These are phyloP conservation scores for Aspergillus diversus DNA, from an alignment of 495 filamentous ascomycete genomes.

Conservation along the genomic window DNA sequence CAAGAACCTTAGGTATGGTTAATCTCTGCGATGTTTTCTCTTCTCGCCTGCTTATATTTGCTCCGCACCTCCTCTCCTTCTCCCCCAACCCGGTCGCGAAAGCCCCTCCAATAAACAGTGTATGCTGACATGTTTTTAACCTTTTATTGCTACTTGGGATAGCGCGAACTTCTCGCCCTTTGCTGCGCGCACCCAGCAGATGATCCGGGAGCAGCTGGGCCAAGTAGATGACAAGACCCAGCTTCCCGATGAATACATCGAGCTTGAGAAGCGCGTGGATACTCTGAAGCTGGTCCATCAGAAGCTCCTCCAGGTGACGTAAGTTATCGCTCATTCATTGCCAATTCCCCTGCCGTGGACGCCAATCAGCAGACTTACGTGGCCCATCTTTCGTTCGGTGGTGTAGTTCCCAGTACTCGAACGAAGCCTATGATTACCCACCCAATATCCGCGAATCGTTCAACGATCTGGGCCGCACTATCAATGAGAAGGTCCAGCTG, in stretches of 20 bases:
- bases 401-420: slow-evolving; percentile 85
- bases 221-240: slow-evolving; percentile 97
- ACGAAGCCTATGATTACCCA: slow-evolving; percentile 99
- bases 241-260: slow-evolving; percentile 94
- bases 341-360: background rate
- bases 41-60: slow-evolving; percentile 2
- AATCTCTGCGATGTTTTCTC: slow-evolving; percentile 2
- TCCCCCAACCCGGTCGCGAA: slow-evolving; percentile 8
- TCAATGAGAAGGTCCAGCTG: slow-evolving; percentile 91
- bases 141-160: slow-evolving; percentile 25
- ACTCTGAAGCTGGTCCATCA: slow-evolving; percentile 95
- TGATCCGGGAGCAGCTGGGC: slow-evolving; percentile 94
- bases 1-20: slow-evolving; percentile 69
- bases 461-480: slow-evolving; percentile 91
- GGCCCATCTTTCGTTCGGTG: background rate
- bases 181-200: slow-evolving; percentile 91
- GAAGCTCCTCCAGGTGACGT: slow-evolving; percentile 96
- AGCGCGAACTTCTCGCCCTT: slow-evolving; percentile 83
- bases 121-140: slow-evolving; percentile 34
- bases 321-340: slow-evolving; percentile 41
- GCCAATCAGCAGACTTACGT: slow-evolving; percentile 1
- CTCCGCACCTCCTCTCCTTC: background rate
- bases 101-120: slow-evolving; percentile 20
- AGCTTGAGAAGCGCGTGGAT: slow-evolving; percentile 98
- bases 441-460: slow-evolving; percentile 98